Evolutionary conservation across 441 rosid species (phyloP), one percentile per base, ranked within the genome.

Genomic region (Erodium moschatum): DNA sequence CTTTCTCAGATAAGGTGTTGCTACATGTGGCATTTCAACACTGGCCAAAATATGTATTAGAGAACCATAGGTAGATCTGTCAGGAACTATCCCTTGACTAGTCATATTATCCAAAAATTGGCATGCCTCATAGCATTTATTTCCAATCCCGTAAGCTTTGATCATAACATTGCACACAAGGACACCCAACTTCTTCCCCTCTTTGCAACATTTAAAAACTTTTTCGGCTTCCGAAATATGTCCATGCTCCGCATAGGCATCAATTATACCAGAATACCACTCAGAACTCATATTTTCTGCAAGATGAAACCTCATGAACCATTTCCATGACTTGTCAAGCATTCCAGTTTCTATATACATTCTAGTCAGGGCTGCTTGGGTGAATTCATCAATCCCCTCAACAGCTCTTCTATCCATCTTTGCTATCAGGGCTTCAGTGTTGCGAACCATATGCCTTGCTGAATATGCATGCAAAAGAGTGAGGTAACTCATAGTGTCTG

Each of bases 391-490:
- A 68, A 88, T 86, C 52, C 52, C 52, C 80, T 82, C 82, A 66
- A 89, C 75, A 62, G 81, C 77, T 58, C 75, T 81, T 67, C 73
- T 82, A 77, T 86, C 94, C 86, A 90, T 90, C 79, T 90, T 91
- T 0, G 68, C 72, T 46, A 90, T 60, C 68, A 90, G 81, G 75
- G 68, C 82, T 81, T 89, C 94, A 56, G 96, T 89, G 75, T 86
- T 87, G 38, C 48, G 65, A 66, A 90, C 89, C 96, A 87, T 85
- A 71, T 72, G 83, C 76, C 97, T 89, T 74, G 85, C 85, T 0
- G 96, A 89, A 76, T 84, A 87, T 18, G 97, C 94, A 83, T 85
- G 87, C 71, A 92, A 76, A 33, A 92, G 89, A 10, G 98, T 92
- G 11, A 89, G 85, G 78, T 89, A 92, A 73, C 91, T 88, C 78